phyloP scores from a whole-genome alignment of 805 yeast species.

The Soucietia sequanensis region DNA sequence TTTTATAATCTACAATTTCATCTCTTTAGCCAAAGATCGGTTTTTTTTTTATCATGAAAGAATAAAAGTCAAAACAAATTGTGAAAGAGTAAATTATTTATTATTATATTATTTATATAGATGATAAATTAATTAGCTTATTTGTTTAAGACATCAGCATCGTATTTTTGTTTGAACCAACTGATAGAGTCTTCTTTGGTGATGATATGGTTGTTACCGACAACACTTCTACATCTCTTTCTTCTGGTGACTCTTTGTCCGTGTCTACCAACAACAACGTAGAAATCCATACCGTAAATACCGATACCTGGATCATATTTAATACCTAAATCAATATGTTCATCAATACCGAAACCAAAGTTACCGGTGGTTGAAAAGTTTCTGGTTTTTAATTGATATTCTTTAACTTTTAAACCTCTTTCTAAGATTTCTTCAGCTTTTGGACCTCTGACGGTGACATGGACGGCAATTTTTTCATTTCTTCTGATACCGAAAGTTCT shows the following conservation, averaged over 20 bases:
- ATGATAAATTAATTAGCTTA: constrained; percentile 44
- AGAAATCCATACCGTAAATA: constrained; percentile 99
- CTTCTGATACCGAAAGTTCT: constrained; percentile 99
- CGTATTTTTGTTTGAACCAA: constrained; percentile 99
- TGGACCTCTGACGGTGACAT: constrained; percentile 99
- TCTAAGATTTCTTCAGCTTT: constrained; percentile 93
- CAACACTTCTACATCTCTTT: constrained; percentile 86
- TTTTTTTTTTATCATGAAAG: too few relatives aligned
- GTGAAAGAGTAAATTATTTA: too few relatives aligned
- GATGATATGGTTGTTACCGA: constrained; percentile 93
- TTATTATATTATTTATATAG: too few relatives aligned
- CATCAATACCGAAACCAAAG: constrained; percentile 99
- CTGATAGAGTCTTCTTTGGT: constrained; percentile 89
- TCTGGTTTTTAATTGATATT: constrained; percentile 90
- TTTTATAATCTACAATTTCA: too few relatives aligned
- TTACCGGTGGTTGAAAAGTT: constrained; percentile 99
- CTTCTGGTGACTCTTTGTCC: constrained; percentile 98
- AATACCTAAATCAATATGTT: constrained; percentile 99
- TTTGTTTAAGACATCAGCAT: constrained; percentile 93
- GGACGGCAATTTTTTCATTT: constrained; percentile 99
- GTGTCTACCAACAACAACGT: constrained; percentile 99
- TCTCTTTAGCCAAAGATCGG: too few relatives aligned
- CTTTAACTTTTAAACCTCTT: constrained; percentile 99
- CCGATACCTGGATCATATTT: constrained; percentile 99
- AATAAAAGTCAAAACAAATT: too few relatives aligned